Percentiles rank a stretch among this genome's conserved stretches.
Conservation (phyloP, 495 filamentous ascomycete species). For the Filosporella fistucella region DNA sequence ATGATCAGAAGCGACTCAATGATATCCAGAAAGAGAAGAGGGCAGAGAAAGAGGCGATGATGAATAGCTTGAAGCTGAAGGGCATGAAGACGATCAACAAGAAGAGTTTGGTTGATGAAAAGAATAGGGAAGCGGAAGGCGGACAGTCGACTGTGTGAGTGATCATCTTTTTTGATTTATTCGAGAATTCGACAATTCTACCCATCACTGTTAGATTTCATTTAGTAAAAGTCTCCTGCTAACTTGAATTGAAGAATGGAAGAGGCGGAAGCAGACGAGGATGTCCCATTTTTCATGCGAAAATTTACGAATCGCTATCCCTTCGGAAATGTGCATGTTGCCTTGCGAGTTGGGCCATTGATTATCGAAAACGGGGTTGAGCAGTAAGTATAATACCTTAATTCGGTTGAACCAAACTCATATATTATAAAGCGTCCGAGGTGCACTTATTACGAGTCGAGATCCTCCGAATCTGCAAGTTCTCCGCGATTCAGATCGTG, state of each 20-base stretch:
- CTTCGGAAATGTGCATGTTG: constrained; percentile 36
- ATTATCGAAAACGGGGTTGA: constrained; percentile 37
- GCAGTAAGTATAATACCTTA: constrained; percentile 26
- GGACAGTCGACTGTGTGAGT: background rate
- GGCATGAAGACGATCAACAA: background rate
- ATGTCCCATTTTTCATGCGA: constrained; percentile 31
- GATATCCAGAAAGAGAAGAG: background rate
- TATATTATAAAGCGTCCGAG: constrained; percentile 1
- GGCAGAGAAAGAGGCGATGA: no score
- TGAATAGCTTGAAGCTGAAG: no score
- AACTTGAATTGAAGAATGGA: background rate
- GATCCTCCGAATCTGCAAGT: constrained; percentile 28
- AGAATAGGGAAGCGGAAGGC: background rate
- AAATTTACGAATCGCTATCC: constrained; percentile 25
- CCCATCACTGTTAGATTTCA: no score
- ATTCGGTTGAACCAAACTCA: background rate
- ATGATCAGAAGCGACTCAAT: constrained; percentile 8
- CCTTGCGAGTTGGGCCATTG: constrained; percentile 34
- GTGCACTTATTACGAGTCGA: constrained; percentile 27
- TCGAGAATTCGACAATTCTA: no score
- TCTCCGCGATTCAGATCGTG: constrained; percentile 1
- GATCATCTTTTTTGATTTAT: no score
- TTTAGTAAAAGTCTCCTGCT: no score
- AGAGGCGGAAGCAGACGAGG: constrained; percentile 17
- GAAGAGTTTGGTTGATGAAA: background rate